These are phyloP conservation scores for Arachnopeziza araneosa DNA, from an alignment of 2,329 filamentous ascomycete species.

Conservation along the genomic window DNA sequence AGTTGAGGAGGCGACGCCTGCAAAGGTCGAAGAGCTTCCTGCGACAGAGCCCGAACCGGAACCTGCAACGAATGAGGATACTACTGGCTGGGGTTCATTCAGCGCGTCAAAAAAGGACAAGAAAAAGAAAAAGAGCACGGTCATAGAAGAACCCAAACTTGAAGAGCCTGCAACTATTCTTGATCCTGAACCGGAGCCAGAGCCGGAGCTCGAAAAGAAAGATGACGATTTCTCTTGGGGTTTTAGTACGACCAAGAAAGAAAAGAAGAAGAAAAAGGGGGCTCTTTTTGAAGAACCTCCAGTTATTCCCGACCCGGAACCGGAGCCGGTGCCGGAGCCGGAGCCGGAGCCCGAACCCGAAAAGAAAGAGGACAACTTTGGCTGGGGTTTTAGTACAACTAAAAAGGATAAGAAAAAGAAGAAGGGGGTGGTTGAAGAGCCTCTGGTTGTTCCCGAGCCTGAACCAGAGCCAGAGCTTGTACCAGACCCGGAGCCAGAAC, in stretches of 20 bases:
- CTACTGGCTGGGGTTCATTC: conserved; percentile 21
- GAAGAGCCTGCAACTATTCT: conserved; percentile 6
- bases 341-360: neutral
- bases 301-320: conserved; percentile 28
- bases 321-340: conserved; percentile 26
- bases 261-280: conserved; percentile 39
- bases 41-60: conserved; percentile 20
- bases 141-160: conserved; percentile 8
- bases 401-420: conserved; percentile 14
- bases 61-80: conserved; percentile 21
- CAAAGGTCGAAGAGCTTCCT: conserved; percentile 19
- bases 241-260: conserved; percentile 45
- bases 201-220: conserved; percentile 21
- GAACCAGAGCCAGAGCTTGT: neutral
- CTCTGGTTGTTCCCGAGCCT: neutral
- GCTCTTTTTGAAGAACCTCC: conserved; percentile 12
- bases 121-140: conserved; percentile 28
- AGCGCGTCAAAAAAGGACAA: conserved; percentile 21
- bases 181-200: neutral
- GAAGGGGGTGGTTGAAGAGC: conserved; percentile 5
- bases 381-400: neutral
- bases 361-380: neutral
- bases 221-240: conserved; percentile 39
- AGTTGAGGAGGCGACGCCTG: conserved; percentile 16
- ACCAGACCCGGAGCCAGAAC: conserved; percentile 24